These are phyloP conservation scores for Favolaschia claudopus DNA, from an alignment of 768 basidiomycete species.

Conservation along the genomic window DNA sequence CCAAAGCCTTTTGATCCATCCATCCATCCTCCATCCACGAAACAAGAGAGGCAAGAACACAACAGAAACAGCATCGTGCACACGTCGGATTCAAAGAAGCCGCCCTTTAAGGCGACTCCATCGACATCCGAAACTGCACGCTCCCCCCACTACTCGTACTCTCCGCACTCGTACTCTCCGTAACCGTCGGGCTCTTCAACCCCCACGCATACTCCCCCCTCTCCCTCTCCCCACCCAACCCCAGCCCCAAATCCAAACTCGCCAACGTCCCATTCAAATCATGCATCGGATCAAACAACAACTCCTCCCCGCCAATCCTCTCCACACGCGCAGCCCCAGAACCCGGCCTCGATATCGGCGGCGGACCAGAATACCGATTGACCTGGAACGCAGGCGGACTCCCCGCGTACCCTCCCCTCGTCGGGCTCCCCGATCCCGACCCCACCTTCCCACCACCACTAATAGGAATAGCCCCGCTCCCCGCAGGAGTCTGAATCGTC, in stretches of 20 bases:
- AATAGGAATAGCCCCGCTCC: background rate
- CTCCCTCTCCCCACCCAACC: background rate
- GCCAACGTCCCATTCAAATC: conserved; percentile 82
- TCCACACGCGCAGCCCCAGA: conserved; percentile 48
- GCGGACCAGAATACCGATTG: conserved; percentile 49
- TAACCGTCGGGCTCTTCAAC: conserved; percentile 23
- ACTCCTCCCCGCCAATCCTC: conserved; percentile 25
- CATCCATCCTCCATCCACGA: background rate
- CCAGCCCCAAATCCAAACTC: conserved; percentile 68
- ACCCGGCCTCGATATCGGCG: conserved; percentile 57
- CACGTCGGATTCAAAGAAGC: background rate
- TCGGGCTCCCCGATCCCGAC: conserved; percentile 40
- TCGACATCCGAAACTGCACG: conserved; percentile 29
- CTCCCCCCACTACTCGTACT: conserved; percentile 27
- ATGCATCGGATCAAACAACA: conserved; percentile 62
- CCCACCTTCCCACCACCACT: conserved; percentile 43
- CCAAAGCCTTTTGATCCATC: conserved; percentile 20
- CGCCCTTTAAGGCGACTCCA: conserved; percentile 9
- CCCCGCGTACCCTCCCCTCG: conserved; percentile 55
- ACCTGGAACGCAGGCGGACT: conserved; percentile 46
- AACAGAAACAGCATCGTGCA: conserved; percentile 1
- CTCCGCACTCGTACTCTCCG: conserved; percentile 14
- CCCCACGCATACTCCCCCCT: conserved; percentile 30
- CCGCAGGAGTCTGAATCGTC: conserved; percentile 45
- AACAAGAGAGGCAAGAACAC: conserved; percentile 4